Percentiles rank a stretch among this genome's conserved stretches.
Evolutionary conservation across 805 yeast genomes (phyloP).

Genomic region (Candida alai): DNA sequence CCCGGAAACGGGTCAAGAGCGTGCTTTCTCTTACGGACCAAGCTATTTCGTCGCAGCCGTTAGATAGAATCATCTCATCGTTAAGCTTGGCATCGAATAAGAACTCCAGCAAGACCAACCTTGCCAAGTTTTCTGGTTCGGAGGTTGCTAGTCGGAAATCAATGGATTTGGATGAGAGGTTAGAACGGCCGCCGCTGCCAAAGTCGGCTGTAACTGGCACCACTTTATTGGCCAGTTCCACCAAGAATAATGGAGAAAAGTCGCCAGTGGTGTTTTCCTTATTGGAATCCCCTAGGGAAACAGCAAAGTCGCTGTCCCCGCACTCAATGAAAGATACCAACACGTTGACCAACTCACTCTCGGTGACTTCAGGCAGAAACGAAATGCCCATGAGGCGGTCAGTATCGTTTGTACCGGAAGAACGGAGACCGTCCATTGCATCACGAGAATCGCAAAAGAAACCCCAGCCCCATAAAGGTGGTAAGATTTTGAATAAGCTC

Average conservation of each 20-base stretch:
- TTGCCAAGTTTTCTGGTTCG: conserved; percentile 4
- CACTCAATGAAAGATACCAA: background rate
- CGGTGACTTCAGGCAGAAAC: conserved; percentile 2
- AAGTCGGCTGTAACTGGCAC: background rate
- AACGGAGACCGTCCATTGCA: conserved; percentile 12
- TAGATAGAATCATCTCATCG: conserved; percentile 35
- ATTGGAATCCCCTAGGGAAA: conserved; percentile 2
- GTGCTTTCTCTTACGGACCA: conserved; percentile 35
- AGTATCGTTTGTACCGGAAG: conserved; percentile 18
- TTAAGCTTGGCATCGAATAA: conserved; percentile 30
- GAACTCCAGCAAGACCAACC: conserved; percentile 10
- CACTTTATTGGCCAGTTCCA: background rate
- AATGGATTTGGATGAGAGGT: conserved; percentile 5
- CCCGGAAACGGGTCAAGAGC: conserved; percentile 33
- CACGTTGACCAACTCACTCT: background rate
- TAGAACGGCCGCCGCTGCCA: conserved; percentile 6
- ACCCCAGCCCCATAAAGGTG: conserved; percentile 14
- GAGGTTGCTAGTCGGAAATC: conserved; percentile 5
- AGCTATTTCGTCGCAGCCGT: conserved; percentile 27
- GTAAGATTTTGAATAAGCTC: conserved; percentile 26
- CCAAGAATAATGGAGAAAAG: background rate
- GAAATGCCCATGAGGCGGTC: conserved; percentile 10
- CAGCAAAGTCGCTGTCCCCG: background rate
- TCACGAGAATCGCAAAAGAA: conserved; percentile 13
- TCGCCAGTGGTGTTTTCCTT: conserved; percentile 1